phyloP scores from a whole-genome alignment of 148 eudicot genomes.

The Rhododendron simsii region DNA sequence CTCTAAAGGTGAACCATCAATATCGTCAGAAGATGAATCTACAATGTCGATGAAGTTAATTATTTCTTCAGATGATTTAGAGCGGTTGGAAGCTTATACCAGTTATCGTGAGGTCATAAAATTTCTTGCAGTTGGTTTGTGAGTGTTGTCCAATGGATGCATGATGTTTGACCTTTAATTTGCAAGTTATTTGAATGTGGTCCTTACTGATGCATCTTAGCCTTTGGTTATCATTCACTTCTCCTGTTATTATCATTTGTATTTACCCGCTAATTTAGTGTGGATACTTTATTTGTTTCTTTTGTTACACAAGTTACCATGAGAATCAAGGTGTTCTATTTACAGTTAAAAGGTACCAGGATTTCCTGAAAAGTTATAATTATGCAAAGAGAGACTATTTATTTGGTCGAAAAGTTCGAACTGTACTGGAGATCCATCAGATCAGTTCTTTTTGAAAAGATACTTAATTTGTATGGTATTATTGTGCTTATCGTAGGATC shows the following conservation, averaged over 20 bases:
- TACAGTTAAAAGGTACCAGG: background rate
- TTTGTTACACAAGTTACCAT: background rate
- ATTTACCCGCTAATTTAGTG: too few species aligned
- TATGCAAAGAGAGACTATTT: background rate
- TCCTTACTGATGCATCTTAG: background rate
- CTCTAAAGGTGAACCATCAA: constrained; percentile 1
- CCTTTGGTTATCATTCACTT: background rate
- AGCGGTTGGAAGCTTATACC: background rate
- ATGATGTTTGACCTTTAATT: background rate
- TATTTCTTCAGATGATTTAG: background rate
- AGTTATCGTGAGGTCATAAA: background rate
- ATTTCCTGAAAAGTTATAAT: background rate
- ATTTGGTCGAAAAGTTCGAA: background rate
- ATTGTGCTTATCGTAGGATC: too few species aligned
- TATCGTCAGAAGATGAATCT: background rate
- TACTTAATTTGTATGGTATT: too few species aligned
- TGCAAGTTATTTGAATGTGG: too few species aligned
- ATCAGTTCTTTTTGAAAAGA: background rate
- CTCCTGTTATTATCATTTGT: too few species aligned
- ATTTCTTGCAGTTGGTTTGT: too few species aligned
- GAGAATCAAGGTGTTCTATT: too few species aligned
- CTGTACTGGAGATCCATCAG: background rate
- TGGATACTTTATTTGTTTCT: too few species aligned
- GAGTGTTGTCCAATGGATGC: background rate
- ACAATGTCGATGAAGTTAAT: too few species aligned